Conservation (phyloP, 495 filamentous ascomycete species). For the Xylaria longipes region DNA sequence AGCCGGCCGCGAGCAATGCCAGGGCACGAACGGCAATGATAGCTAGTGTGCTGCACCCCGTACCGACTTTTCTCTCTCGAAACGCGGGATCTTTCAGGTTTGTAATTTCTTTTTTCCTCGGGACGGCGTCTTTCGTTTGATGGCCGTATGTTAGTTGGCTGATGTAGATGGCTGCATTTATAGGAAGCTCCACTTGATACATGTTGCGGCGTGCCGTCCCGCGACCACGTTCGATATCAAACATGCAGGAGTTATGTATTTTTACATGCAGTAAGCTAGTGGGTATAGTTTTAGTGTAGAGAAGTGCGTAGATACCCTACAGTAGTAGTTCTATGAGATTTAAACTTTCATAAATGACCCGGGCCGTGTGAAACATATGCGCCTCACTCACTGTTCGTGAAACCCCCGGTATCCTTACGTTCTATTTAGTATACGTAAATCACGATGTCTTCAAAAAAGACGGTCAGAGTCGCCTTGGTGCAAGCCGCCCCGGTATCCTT, state of each 20-base stretch:
- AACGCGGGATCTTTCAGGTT: not conserved
- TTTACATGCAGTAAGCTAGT: conserved; percentile 1
- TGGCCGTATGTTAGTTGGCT: not conserved
- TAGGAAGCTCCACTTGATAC: conserved; percentile 9
- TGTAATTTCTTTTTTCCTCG: not conserved
- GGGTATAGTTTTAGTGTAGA: not conserved
- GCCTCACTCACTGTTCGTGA: not conserved
- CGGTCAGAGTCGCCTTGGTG: conserved; percentile 46
- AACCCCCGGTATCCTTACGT: not conserved
- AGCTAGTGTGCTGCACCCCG: not conserved
- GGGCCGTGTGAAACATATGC: not conserved
- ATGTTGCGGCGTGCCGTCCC: not conserved
- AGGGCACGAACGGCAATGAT: not conserved
- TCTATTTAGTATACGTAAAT: conserved; percentile 5
- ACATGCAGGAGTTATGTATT: not conserved
- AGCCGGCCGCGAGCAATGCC: not conserved
- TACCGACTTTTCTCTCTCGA: not conserved
- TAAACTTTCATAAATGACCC: not conserved
- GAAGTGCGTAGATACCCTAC: not conserved
- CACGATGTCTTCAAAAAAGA: conserved; percentile 32
- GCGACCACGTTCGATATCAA: not conserved
- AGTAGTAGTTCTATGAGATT: conserved; percentile 1
- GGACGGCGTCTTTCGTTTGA: not conserved
- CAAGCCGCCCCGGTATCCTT: conserved; percentile 53
- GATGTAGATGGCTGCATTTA: not conserved